Conservation (phyloP, 352 stramenopile species). For the Phytophthora multivora region DNA sequence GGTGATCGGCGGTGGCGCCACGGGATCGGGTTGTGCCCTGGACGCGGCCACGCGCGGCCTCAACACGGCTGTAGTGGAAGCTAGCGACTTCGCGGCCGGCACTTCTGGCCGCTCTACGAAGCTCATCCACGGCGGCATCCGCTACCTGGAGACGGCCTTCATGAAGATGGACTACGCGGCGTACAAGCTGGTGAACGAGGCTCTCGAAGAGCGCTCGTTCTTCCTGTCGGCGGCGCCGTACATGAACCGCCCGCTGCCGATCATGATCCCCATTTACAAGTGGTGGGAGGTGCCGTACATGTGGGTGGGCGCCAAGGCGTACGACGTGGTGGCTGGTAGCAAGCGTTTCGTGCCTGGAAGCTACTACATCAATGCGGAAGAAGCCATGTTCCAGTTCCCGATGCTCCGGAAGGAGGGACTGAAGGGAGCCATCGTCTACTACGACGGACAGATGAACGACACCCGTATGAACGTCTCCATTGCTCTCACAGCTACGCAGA, state of each 20-base stretch:
- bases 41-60: slow-evolving; percentile 93
- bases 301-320: slow-evolving; percentile 92
- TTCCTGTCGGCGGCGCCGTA: slow-evolving; percentile 94
- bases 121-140: slow-evolving; percentile 95
- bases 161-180: slow-evolving; percentile 90
- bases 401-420: slow-evolving; percentile 93
- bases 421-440: slow-evolving; percentile 93
- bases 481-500: slow-evolving; percentile 93
- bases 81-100: slow-evolving; percentile 91
- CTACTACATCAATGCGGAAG: slow-evolving; percentile 91
- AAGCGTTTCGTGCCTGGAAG: slow-evolving; percentile 89
- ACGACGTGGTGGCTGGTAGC: slow-evolving; percentile 92
- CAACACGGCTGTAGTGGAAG: slow-evolving; percentile 93
- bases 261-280: slow-evolving; percentile 96
- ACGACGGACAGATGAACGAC: slow-evolving; percentile 95
- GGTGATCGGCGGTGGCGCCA: slow-evolving; percentile 93
- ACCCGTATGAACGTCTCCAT: slow-evolving; percentile 95
- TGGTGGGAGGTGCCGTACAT: slow-evolving; percentile 97
- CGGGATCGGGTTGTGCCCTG: slow-evolving; percentile 90
- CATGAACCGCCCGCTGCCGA: slow-evolving; percentile 94
- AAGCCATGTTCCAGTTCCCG: slow-evolving; percentile 94
- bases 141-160: slow-evolving; percentile 96
- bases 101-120: slow-evolving; percentile 95
- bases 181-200: slow-evolving; percentile 93
- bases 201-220: slow-evolving; percentile 92